Percentiles rank a stretch among this genome's conserved stretches.
These are phyloP conservation scores for Aspergillus pseudoterreus DNA, from an alignment of 2,329 filamentous ascomycete species.

Conservation along the genomic window DNA sequence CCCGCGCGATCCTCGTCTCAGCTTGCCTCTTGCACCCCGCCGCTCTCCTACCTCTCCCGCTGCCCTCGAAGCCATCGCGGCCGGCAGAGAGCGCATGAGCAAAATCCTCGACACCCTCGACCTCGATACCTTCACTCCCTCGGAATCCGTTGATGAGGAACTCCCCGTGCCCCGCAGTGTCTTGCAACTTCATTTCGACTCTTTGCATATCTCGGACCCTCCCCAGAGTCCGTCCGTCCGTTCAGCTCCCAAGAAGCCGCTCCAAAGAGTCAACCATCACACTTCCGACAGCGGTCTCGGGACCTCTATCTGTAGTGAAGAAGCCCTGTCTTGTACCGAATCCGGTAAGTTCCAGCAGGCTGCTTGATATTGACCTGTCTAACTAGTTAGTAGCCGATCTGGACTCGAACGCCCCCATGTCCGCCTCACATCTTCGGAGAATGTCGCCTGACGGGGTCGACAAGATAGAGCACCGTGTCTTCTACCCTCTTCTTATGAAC, in stretches of 20 bases:
- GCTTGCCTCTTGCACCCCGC: conserved; percentile 51
- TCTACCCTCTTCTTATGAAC: conserved; percentile 69
- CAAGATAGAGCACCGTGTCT: conserved; percentile 78
- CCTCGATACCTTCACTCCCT: conserved; percentile 50
- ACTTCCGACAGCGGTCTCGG: conserved; percentile 85
- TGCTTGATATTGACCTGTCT: conserved; percentile 26
- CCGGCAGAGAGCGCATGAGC: conserved; percentile 65
- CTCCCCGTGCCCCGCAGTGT: conserved; percentile 59
- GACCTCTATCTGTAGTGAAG: conserved; percentile 67
- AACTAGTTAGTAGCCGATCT: conserved; percentile 3
- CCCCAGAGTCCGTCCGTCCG: conserved; percentile 12
- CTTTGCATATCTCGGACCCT: conserved; percentile 29
- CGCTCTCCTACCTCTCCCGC: conserved; percentile 60
- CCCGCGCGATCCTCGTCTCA: conserved; percentile 41
- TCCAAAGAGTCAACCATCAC: conserved; percentile 52
- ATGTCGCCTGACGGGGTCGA: conserved; percentile 64
- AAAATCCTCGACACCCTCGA: conserved; percentile 65
- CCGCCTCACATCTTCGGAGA: conserved; percentile 40
- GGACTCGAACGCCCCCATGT: not conserved
- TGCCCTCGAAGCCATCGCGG: conserved; percentile 64
- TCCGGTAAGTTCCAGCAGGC: conserved; percentile 34
- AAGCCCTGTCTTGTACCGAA: conserved; percentile 39
- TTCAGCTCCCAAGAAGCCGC: conserved; percentile 33
- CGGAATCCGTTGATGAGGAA: conserved; percentile 50
- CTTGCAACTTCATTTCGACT: conserved; percentile 51